phyloP scores from a whole-genome alignment of 371 early-diverging fungal genomes.

The Entomophthora muscae region DNA sequence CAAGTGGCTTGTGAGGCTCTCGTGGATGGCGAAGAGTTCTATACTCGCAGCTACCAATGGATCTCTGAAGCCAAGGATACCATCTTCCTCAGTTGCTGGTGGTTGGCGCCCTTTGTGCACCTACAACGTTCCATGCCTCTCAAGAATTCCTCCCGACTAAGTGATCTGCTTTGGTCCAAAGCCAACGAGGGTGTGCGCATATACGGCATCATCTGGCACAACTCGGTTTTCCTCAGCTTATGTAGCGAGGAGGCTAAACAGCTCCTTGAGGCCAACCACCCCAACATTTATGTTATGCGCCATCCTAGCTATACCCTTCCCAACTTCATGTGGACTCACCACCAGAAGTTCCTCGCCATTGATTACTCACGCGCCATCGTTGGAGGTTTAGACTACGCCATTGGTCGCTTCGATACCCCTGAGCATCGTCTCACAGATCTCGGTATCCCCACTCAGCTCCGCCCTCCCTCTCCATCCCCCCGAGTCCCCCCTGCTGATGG shows the following conservation, averaged over 20 bases:
- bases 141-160: background rate
- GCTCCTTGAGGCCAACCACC: background rate
- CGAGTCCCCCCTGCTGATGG: background rate
- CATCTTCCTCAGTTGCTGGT: conserved; percentile 4
- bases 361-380: conserved; percentile 1
- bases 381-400: conserved; percentile 4
- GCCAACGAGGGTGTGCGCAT: background rate
- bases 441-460: background rate
- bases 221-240: background rate
- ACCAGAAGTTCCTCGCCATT: conserved; percentile 2
- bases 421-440: background rate
- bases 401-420: conserved; percentile 2
- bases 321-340: conserved; percentile 6
- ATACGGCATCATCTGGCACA: background rate
- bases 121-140: background rate
- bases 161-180: background rate
- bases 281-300: conserved; percentile 1
- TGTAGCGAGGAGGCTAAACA: background rate
- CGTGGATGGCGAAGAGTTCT: conserved; percentile 7
- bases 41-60: background rate
- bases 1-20: background rate
- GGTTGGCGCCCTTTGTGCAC: conserved; percentile 1
- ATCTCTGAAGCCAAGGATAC: background rate
- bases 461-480: background rate
- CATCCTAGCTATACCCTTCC: background rate